Evolutionary conservation across 768 basidiomycete genomes (phyloP).

Genomic region (Chalciporus piperatus): DNA sequence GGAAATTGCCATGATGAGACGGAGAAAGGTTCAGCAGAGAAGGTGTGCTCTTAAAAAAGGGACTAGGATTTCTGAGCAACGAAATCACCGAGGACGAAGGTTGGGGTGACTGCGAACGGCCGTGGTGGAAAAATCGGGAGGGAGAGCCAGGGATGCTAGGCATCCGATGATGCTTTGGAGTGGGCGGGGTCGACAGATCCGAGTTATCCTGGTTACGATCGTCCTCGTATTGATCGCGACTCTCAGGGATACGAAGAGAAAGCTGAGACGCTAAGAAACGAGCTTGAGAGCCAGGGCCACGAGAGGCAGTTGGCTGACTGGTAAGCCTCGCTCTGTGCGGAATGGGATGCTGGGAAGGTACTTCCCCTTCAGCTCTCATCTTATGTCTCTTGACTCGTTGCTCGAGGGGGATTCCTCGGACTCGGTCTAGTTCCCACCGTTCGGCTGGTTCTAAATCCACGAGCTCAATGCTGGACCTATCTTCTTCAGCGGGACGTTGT

Average conservation of each 20-base stretch:
- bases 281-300: slow-evolving; percentile 27
- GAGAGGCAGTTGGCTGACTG: slow-evolving; percentile 28
- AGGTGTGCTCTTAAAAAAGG: slow-evolving; percentile 34
- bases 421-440: slow-evolving; percentile 45
- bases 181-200: slow-evolving; percentile 31
- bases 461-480: slow-evolving; percentile 50
- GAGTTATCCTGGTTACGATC: slow-evolving; percentile 30
- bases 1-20: slow-evolving; percentile 29
- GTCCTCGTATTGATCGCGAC: slow-evolving; percentile 31
- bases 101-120: slow-evolving; percentile 31
- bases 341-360: slow-evolving; percentile 14
- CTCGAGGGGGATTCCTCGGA: slow-evolving; percentile 41
- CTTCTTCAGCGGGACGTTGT: slow-evolving; percentile 37
- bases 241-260: slow-evolving; percentile 33
- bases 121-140: slow-evolving; percentile 29
- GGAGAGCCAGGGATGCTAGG: slow-evolving; percentile 31
- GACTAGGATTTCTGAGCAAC: slow-evolving; percentile 33
- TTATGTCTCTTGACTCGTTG: slow-evolving; percentile 37
- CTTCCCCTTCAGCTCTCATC: slow-evolving; percentile 32
- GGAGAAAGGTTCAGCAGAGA: slow-evolving; percentile 31
- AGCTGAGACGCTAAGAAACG: slow-evolving; percentile 33
- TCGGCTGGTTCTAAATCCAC: slow-evolving; percentile 45
- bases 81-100: slow-evolving; percentile 35
- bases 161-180: slow-evolving; percentile 32
- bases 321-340: slow-evolving; percentile 31